Conservation (phyloP, 106 monocot genomes). For the Allium cepa region DNA sequence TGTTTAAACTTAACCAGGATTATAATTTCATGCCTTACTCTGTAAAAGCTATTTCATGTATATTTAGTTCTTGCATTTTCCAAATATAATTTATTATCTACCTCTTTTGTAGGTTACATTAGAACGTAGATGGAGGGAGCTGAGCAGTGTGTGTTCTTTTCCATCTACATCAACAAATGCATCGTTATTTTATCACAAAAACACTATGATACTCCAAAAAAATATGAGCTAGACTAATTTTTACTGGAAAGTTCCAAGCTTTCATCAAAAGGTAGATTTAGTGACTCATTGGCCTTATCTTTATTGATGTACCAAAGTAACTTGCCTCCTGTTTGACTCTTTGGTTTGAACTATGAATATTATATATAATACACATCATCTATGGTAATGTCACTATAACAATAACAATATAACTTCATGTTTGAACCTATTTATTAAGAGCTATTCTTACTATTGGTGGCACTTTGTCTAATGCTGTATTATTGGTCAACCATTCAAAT, state of each 20-base stretch:
- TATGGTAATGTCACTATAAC: too few relatives aligned
- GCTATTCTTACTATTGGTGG: slow-evolving; percentile 23
- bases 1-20: too few relatives aligned
- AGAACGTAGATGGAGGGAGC: slow-evolving; percentile 17
- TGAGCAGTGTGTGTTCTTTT: slow-evolving; percentile 16
- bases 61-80: slow-evolving; percentile 12
- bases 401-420: too few relatives aligned
- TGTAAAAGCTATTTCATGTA: slow-evolving; percentile 25
- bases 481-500: slow-evolving; percentile 26
- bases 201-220: slow-evolving; percentile 16
- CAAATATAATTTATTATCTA: not conserved
- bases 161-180: slow-evolving; percentile 21
- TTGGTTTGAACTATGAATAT: too few relatives aligned
- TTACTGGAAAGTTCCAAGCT: not conserved
- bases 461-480: slow-evolving; percentile 23
- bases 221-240: slow-evolving; percentile 20
- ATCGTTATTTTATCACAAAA: slow-evolving; percentile 18
- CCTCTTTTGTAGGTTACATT: slow-evolving; percentile 11
- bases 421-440: too few relatives aligned
- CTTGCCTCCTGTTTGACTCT: too few relatives aligned
- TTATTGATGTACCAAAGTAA: too few relatives aligned
- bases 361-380: too few relatives aligned
- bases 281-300: too few relatives aligned
- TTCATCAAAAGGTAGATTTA: slow-evolving; percentile 8
- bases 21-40: too few relatives aligned